Evolutionary conservation across 1,139 yeast species (phyloP).

Genomic region (Lodderomyces pseudojiufengensis): DNA sequence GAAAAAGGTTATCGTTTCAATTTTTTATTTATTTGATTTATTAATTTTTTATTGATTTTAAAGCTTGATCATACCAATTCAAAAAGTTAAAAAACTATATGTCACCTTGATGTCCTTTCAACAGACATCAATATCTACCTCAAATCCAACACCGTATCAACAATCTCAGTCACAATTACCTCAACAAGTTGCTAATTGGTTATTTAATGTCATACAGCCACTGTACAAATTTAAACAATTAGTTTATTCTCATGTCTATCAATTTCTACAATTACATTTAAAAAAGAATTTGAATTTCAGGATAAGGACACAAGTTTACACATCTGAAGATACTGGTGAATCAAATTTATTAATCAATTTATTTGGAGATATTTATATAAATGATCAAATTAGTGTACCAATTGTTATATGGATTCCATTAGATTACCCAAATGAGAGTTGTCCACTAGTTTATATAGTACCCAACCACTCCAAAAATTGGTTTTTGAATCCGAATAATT

Average conservation of each 20-base stretch:
- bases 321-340: constrained; percentile 52
- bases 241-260: constrained; percentile 60
- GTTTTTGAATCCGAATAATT: constrained; percentile 54
- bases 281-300: constrained; percentile 36
- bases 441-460: constrained; percentile 62
- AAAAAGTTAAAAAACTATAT: too few relatives aligned
- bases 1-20: constrained; percentile 1
- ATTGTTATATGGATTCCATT: constrained; percentile 76
- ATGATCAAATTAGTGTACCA: constrained; percentile 44
- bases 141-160: not conserved
- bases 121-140: too few relatives aligned
- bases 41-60: not conserved
- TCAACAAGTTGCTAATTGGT: constrained; percentile 39
- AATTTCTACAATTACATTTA: constrained; percentile 48
- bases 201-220: constrained; percentile 42
- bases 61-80: too few relatives aligned
- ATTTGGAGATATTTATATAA: constrained; percentile 50
- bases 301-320: constrained; percentile 70
- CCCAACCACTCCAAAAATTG: constrained; percentile 42
- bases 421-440: constrained; percentile 55
- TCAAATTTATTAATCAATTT: constrained; percentile 60
- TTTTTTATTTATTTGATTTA: constrained; percentile 6
- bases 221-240: constrained; percentile 51
- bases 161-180: constrained; percentile 22
- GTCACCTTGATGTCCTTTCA: not conserved